Evolutionary conservation across 768 basidiomycete species (phyloP), one percentile per base, ranked within the genome.

Genomic region (Lyophyllum shimeji): DNA sequence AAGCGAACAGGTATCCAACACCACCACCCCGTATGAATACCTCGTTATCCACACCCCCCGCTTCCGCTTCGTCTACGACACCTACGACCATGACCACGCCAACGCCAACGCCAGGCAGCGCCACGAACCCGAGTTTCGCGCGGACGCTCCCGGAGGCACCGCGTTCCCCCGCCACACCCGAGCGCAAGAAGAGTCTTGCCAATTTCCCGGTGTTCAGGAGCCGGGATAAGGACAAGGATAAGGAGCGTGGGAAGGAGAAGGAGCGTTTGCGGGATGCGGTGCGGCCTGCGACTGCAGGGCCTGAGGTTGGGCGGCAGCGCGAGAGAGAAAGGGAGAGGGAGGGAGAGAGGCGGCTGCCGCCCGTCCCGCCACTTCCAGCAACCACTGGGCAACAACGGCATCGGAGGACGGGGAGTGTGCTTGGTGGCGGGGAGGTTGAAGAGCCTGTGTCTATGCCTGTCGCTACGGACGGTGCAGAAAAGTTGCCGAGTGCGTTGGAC

Each of bases 261-360:
- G 53, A 37, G 50, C 46, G 29, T 39, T 47, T 29, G 27, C 21
- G 52, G 43, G 55, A 53, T 23, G 33, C 50, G 17, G 46, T 29
- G 12, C 71, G 79, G 20, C 76, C 79, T 25, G 69, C 77, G 15
- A 79, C 79, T 11, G 74, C 77, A 46, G 67, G 71, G n/a, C 70
- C 56, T 48, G 60, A 39, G 47, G 12, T 39, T 48, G 44, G 21
- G 39, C 29, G 46, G 57, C 58, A 57, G 53, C 50, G 52, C 53
- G 46, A 53, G 55, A 40, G 50, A n/a, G 39, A 44, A 46, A 25
- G 34, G n/a, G 31, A 43, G 50, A 55, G 17, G 52, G 57, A 46
- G 44, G 37, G 25, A 37, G 61, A 63, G 37, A 46, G 56, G 25
- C 59, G 62, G 51, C 51, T 53, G 44, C 60, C 55, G 20, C 46